phyloP scores from a whole-genome alignment of 306 rosid species.

The Ormosia emarginata region DNA sequence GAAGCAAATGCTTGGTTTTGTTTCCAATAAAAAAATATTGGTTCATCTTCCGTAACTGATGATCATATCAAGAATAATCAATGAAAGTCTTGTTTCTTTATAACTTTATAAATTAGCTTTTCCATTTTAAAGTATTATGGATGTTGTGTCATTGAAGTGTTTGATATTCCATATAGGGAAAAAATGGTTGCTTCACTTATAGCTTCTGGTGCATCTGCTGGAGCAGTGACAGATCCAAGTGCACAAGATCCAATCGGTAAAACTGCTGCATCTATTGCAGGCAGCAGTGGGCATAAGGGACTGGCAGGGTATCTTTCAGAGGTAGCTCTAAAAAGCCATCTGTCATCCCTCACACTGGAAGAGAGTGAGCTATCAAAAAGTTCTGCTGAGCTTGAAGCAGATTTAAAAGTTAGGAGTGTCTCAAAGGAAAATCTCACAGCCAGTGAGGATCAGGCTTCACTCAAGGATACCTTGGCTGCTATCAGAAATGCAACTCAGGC shows the following conservation, averaged over 20 bases:
- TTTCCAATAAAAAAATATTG: background rate
- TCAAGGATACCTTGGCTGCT: conserved; percentile 75
- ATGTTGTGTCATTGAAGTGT: conserved; percentile 9
- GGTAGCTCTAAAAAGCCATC: conserved; percentile 79
- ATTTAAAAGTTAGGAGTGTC: conserved; percentile 58
- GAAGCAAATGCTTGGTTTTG: conserved; percentile 1
- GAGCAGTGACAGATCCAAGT: conserved; percentile 94
- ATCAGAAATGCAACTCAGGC: conserved; percentile 90
- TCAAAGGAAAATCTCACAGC: conserved; percentile 44
- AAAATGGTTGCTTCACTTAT: conserved; percentile 86
- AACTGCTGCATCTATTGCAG: conserved; percentile 88
- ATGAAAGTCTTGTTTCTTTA: background rate
- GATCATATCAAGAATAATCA: conserved; percentile 11
- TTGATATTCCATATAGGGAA: conserved; percentile 54
- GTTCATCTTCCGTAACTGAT: background rate
- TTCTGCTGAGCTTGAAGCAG: conserved; percentile 84
- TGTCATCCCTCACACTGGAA: conserved; percentile 72
- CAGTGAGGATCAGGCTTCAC: conserved; percentile 54
- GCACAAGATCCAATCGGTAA: conserved; percentile 73
- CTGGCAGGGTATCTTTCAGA: conserved; percentile 97
- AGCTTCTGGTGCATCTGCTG: conserved; percentile 95
- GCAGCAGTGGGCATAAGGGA: conserved; percentile 72
- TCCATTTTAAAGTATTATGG: background rate
- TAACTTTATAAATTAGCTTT: conserved; percentile 1
- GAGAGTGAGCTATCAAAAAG: conserved; percentile 79